phyloP scores from a whole-genome alignment of 2,329 filamentous ascomycete genomes.

The Stagonosporopsis rhizophila region DNA sequence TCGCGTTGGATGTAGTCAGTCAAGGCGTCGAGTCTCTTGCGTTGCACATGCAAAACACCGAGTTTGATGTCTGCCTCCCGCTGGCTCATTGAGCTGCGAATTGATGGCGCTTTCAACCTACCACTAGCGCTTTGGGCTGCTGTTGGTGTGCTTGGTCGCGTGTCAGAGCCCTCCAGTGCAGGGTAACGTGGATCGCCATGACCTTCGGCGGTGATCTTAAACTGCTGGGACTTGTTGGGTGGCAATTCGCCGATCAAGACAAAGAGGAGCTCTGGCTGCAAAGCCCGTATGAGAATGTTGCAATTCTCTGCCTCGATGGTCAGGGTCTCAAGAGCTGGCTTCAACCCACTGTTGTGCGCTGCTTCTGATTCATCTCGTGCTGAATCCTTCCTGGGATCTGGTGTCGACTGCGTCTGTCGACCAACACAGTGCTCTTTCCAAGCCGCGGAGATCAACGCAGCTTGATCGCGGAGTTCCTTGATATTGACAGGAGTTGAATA shows the following conservation, averaged over 20 bases:
- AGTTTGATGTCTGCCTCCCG: slow-evolving; percentile 46
- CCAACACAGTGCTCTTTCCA: slow-evolving; percentile 55
- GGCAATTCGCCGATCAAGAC: slow-evolving; percentile 58
- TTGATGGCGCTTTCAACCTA: slow-evolving; percentile 38
- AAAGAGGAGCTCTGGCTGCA: slow-evolving; percentile 56
- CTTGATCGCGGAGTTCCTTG: slow-evolving; percentile 58
- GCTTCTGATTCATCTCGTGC: slow-evolving; percentile 12
- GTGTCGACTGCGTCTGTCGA: slow-evolving; percentile 24
- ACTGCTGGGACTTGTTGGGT: slow-evolving; percentile 47
- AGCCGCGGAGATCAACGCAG: slow-evolving; percentile 56
- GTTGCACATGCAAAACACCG: slow-evolving; percentile 56
- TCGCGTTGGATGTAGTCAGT: slow-evolving; percentile 53
- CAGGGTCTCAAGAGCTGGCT: slow-evolving; percentile 50
- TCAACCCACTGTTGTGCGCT: slow-evolving; percentile 20
- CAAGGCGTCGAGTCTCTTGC: slow-evolving; percentile 57
- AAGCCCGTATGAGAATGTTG: slow-evolving; percentile 56
- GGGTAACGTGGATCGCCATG: slow-evolving; percentile 51
- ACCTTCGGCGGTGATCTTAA: slow-evolving; percentile 55
- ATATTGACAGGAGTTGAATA: slow-evolving; percentile 58
- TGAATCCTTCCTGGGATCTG: slow-evolving; percentile 22
- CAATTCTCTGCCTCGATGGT: slow-evolving; percentile 55
- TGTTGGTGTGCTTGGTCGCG: slow-evolving; percentile 8
- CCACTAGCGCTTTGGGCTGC: slow-evolving; percentile 12
- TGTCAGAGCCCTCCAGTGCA: slow-evolving; percentile 16
- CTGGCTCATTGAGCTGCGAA: slow-evolving; percentile 48